Evolutionary conservation across 208 protist species (phyloP).

Genomic region (Lotmaria passim): DNA sequence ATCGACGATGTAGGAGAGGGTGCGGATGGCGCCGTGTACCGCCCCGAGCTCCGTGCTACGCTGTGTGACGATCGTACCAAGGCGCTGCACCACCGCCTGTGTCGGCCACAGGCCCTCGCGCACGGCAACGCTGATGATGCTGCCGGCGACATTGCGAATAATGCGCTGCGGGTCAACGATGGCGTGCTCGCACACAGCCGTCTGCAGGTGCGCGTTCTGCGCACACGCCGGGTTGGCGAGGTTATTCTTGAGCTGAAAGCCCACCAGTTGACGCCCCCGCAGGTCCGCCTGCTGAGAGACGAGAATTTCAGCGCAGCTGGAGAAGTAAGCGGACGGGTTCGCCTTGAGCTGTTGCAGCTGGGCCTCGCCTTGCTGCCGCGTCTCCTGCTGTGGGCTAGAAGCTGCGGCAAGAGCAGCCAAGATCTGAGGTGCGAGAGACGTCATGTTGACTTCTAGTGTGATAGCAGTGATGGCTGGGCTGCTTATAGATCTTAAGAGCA

Average conservation of each 20-base stretch:
- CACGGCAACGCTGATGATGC: constrained; percentile 80
- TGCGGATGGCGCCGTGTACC: constrained; percentile 75
- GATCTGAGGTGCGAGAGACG: constrained; percentile 54
- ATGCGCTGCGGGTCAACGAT: constrained; percentile 62
- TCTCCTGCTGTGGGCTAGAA: constrained; percentile 55
- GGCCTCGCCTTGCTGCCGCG: constrained; percentile 57
- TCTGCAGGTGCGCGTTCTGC: constrained; percentile 57
- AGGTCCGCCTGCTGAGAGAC: constrained; percentile 42
- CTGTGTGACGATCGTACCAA: constrained; percentile 47
- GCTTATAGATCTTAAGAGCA: too few species aligned
- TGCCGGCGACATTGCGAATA: constrained; percentile 76
- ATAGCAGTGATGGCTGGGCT: too few species aligned
- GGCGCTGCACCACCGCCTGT: constrained; percentile 44
- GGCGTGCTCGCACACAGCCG: constrained; percentile 56
- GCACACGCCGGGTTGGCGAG: constrained; percentile 58
- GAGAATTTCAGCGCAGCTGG: constrained; percentile 69
- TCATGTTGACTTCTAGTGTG: constrained; percentile 19
- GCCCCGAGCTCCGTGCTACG: constrained; percentile 42
- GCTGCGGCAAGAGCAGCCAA: constrained; percentile 68
- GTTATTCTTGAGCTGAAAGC: constrained; percentile 81
- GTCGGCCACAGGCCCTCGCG: constrained; percentile 72
- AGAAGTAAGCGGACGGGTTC: constrained; percentile 61
- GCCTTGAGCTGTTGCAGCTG: constrained; percentile 65
- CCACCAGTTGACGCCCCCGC: constrained; percentile 60
- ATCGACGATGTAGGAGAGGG: constrained; percentile 78